Conservation (phyloP, 495 filamentous ascomycete species). For the Tuber borchii region DNA sequence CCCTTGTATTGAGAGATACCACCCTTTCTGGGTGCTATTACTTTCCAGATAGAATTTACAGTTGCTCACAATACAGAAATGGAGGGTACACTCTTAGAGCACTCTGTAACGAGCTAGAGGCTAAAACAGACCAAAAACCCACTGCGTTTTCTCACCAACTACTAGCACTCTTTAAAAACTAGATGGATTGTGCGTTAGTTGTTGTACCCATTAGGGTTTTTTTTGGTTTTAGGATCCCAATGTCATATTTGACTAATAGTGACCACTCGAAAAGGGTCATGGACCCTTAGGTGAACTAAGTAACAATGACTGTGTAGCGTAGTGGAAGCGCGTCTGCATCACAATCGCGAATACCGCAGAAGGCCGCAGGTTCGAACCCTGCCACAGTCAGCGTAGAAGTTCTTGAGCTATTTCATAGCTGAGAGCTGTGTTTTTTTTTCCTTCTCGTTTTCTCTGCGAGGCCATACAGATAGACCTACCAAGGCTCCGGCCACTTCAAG, state of each 20-base stretch:
- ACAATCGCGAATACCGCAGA: slow-evolving; percentile 20
- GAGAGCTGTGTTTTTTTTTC: background rate
- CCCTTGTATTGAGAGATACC: too few species aligned
- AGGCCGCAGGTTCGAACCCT: slow-evolving; percentile 40
- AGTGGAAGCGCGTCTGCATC: slow-evolving; percentile 40
- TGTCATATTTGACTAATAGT: background rate
- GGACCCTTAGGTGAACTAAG: background rate
- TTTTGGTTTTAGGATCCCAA: background rate
- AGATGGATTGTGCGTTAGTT: background rate
- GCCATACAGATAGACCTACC: too few species aligned
- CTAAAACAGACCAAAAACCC: too few species aligned
- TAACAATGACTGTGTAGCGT: slow-evolving; percentile 35
- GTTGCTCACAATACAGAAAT: too few species aligned
- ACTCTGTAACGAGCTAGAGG: too few species aligned
- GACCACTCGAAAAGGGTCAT: background rate
- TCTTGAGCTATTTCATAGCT: too few species aligned
- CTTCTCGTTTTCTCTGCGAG: background rate
- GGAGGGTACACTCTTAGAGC: too few species aligned
- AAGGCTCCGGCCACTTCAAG: too few species aligned
- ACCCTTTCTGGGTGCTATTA: too few species aligned
- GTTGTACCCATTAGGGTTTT: background rate
- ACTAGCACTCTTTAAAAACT: too few species aligned
- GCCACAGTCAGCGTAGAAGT: slow-evolving; percentile 25
- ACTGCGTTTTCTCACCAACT: too few species aligned
- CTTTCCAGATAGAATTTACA: too few species aligned